Evolutionary conservation across 2,329 filamentous ascomycete genomes (phyloP), one percentile per base, ranked within the genome.

Genomic region (Ciborinia camelliae): DNA sequence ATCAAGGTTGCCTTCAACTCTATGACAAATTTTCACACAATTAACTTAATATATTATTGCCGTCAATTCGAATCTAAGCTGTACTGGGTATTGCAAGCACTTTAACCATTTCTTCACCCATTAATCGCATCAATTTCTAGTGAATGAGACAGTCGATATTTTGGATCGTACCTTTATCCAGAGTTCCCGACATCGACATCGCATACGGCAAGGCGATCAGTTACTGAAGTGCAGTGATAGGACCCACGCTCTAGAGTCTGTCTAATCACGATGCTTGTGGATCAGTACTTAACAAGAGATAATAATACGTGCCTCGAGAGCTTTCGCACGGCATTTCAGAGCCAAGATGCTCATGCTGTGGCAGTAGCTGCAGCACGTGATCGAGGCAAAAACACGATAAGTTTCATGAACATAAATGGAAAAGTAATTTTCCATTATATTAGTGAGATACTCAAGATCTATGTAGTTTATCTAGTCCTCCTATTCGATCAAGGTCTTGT

Each of bases 401-500:
- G 9, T 45, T 32, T 15, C 50, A 35, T 35, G 18, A 30, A 32
- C 41, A n/a, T n/a, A n/a, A n/a, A n/a, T n/a, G n/a, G n/a, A 35
- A 45, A 35, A 18, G 7, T 12, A 23, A 5, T 15, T 37, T 4
- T 37, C 26, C 32, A 9, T 8, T 26, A 15, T 20, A n/a, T 57
- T 45, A 14, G 9, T n/a, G 39, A 23, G 20, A 23, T 23, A 30
- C 23, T 43, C 26, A 43, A 43, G 26, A n/a, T 30, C 26, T 51
- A 30, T 30, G 14, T 32, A 23, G 8, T 23, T 30, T 58, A 32
- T 6, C 20, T 35, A 20, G 1, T 58, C 14, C 14, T 12, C 14
- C n/a, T 7, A 58, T 47, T 15, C 12, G 20, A 58, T 58, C 41
- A 58, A 23, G 55, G 12, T 58, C 55, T 58, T 26, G 55, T 47